Evolutionary conservation across 495 filamentous ascomycete genomes (phyloP).

Genomic region (Neurospora sp.): DNA sequence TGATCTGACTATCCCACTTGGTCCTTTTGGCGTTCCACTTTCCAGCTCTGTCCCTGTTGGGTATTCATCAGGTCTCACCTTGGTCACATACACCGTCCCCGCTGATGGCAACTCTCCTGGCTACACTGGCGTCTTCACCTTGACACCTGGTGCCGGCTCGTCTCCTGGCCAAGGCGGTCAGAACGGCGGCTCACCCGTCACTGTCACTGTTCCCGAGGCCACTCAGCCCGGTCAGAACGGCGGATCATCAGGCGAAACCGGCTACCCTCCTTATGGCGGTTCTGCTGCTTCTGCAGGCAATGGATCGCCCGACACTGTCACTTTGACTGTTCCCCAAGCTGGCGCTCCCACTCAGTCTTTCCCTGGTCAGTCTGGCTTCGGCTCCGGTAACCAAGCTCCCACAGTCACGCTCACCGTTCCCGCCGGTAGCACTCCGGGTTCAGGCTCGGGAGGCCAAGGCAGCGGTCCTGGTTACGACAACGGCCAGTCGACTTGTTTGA

Average conservation of each 20-base stretch:
- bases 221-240: not conserved
- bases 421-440: not conserved
- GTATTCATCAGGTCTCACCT: not conserved
- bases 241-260: not conserved
- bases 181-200: not conserved
- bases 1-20: not conserved
- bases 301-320: not conserved
- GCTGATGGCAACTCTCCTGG: conserved; percentile 4
- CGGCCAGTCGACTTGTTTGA: not conserved
- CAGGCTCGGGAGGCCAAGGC: not conserved
- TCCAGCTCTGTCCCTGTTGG: not conserved
- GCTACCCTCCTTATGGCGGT: not conserved
- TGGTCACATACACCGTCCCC: conserved; percentile 11
- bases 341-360: not conserved
- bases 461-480: not conserved
- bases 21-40: not conserved
- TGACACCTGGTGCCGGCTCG: not conserved
- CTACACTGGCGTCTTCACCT: conserved; percentile 10
- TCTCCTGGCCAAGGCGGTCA: not conserved
- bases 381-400: not conserved
- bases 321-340: not conserved
- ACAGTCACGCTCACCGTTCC: not conserved
- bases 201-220: conserved; percentile 4
- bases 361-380: not conserved
- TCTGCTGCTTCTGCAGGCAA: not conserved